Evolutionary conservation across 202 grass and related monocot species (phyloP).

Genomic region (Setaria italica): DNA sequence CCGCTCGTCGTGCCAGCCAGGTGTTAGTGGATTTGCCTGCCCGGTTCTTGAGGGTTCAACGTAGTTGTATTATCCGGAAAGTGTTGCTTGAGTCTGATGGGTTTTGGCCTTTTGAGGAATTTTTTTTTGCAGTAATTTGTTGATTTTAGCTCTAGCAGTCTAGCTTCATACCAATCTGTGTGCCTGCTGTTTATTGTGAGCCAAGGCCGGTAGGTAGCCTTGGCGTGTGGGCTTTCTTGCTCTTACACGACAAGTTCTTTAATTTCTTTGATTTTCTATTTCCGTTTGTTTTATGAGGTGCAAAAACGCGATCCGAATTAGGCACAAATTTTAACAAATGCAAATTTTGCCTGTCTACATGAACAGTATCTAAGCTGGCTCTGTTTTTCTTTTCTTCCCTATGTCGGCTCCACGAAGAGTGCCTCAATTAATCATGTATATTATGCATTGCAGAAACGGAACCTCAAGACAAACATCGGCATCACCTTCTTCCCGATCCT

Average conservation of each 20-base stretch:
- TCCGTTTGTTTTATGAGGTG: not conserved
- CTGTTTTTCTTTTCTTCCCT: not conserved
- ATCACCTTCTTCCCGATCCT: conserved; percentile 80
- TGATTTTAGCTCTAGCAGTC: not conserved
- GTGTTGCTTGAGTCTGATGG: not conserved
- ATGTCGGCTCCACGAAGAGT: not conserved
- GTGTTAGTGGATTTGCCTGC: conserved; percentile 39
- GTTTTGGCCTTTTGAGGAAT: not conserved
- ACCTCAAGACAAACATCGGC: conserved; percentile 76
- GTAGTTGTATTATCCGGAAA: not conserved
- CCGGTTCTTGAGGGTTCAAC: not conserved
- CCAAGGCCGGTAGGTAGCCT: conserved; percentile 6
- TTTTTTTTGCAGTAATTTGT: not conserved
- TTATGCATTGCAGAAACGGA: conserved; percentile 63
- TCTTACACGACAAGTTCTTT: not conserved
- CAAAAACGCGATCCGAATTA: not conserved
- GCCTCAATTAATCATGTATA: not conserved
- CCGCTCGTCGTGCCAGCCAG: not conserved
- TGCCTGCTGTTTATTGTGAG: conserved; percentile 6
- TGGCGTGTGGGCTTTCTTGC: conserved; percentile 6
- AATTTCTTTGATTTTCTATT: not conserved
- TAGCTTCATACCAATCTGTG: conserved; percentile 16
- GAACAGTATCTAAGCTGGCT: not conserved
- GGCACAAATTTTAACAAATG: not conserved
- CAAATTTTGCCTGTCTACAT: not conserved